phyloP scores from a whole-genome alignment of 148 eudicot genomes.

The Bassia scoparia region DNA sequence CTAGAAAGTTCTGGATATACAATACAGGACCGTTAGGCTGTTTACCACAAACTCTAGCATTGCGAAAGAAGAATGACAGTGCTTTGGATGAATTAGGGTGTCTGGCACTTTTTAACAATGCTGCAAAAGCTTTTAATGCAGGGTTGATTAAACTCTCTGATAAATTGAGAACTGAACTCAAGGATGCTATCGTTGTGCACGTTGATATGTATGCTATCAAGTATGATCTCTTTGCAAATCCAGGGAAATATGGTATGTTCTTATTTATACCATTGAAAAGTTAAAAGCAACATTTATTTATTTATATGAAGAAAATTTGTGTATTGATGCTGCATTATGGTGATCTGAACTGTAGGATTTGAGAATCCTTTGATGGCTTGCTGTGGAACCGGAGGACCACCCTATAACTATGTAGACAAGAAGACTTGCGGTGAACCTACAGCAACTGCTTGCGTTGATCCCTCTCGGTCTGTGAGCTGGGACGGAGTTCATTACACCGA shows the following conservation, averaged over 20 bases:
- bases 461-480: conserved; percentile 32
- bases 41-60: conserved; percentile 38
- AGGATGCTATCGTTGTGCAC: conserved; percentile 30
- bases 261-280: neutral
- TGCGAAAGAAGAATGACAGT: conserved; percentile 18
- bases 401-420: conserved; percentile 36
- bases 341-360: conserved; percentile 34
- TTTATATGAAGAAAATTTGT: neutral
- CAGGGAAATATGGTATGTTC: conserved; percentile 34
- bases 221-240: conserved; percentile 41
- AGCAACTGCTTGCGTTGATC: conserved; percentile 31
- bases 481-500: conserved; percentile 48
- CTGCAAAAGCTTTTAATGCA: conserved; percentile 34
- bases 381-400: conserved; percentile 48
- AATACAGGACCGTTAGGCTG: conserved; percentile 40
- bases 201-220: conserved; percentile 48
- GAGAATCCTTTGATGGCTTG: conserved; percentile 45
- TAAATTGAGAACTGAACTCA: conserved; percentile 27
- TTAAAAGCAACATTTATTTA: neutral
- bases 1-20: conserved; percentile 41
- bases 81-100: conserved; percentile 42
- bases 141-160: conserved; percentile 27
- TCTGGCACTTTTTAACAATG: conserved; percentile 33
- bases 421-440: conserved; percentile 30
- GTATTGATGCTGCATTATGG: conserved; percentile 3